Conservation (phyloP, 2,329 filamentous ascomycete genomes). For the Passalora sequoiae region DNA sequence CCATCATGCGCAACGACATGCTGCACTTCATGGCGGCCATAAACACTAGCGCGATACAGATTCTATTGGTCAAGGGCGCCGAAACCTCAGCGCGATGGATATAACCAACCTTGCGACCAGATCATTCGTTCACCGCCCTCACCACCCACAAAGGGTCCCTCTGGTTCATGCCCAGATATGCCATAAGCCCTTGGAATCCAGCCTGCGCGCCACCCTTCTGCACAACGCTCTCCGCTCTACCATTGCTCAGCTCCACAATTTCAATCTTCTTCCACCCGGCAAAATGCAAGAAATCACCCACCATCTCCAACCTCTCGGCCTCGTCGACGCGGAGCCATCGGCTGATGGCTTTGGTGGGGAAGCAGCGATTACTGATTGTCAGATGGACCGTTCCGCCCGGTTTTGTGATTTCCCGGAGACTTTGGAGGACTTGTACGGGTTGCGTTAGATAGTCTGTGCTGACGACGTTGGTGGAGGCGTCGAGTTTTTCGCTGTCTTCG, state of each 20-base stretch:
- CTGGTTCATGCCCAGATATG: slow-evolving; percentile 31
- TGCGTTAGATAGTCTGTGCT: slow-evolving; percentile 49
- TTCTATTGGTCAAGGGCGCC: too few species aligned
- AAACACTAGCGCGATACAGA: too few species aligned
- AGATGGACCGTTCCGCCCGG: slow-evolving; percentile 47
- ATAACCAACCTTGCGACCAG: too few species aligned
- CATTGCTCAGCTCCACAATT: slow-evolving; percentile 48
- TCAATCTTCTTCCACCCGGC: slow-evolving; percentile 50
- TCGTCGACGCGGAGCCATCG: slow-evolving; percentile 46
- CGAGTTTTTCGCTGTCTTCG: slow-evolving; percentile 29
- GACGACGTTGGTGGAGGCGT: slow-evolving; percentile 49
- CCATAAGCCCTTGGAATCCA: slow-evolving; percentile 30
- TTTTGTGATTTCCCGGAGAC: slow-evolving; percentile 39
- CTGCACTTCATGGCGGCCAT: too few species aligned
- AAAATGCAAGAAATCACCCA: slow-evolving; percentile 50
- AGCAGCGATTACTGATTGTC: slow-evolving; percentile 49
- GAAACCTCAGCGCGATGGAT: too few species aligned
- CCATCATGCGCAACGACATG: too few species aligned
- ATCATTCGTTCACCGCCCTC: slow-evolving; percentile 31
- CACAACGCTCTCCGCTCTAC: slow-evolving; percentile 25
- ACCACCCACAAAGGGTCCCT: slow-evolving; percentile 45
- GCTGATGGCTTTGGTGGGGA: slow-evolving; percentile 49
- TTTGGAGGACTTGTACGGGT: slow-evolving; percentile 43
- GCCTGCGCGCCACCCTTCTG: slow-evolving; percentile 10
- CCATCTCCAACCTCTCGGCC: slow-evolving; percentile 45